phyloP scores from a whole-genome alignment of 106 monocot genomes.

The Acorus gramineus region DNA sequence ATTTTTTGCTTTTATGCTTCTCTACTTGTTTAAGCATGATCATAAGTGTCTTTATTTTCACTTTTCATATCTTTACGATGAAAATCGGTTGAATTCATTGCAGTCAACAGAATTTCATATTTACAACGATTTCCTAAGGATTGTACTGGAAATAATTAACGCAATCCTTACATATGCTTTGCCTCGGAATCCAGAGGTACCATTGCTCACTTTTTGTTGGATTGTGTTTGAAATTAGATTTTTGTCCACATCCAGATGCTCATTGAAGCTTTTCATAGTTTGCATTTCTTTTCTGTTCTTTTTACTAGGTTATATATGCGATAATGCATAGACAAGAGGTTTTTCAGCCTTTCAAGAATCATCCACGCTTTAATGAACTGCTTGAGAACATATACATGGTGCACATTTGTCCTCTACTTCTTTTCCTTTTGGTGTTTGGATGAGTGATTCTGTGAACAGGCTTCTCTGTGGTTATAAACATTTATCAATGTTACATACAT shows the following conservation, averaged over 20 bases:
- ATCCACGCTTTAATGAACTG: slow-evolving; percentile 87
- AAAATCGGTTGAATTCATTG: slow-evolving; percentile 13
- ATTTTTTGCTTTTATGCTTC: background rate
- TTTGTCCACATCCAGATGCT: background rate
- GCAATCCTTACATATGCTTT: slow-evolving; percentile 86
- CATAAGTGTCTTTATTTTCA: background rate
- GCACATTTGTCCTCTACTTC: slow-evolving; percentile 1
- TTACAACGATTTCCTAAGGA: slow-evolving; percentile 84
- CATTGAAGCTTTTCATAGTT: background rate
- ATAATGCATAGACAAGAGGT: slow-evolving; percentile 89
- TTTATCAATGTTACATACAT: background rate
- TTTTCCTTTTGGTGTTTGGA: too few relatives aligned
- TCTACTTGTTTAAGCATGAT: background rate
- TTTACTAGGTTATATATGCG: slow-evolving; percentile 85
- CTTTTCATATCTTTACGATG: background rate
- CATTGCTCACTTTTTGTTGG: too few relatives aligned
- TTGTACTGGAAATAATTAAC: slow-evolving; percentile 92
- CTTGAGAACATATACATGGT: slow-evolving; percentile 90
- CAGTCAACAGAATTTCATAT: slow-evolving; percentile 96
- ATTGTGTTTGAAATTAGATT: background rate
- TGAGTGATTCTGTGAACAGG: too few relatives aligned
- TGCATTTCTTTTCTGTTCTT: background rate
- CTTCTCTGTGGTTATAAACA: too few relatives aligned
- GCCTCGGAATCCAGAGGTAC: slow-evolving; percentile 88
- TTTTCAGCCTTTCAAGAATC: slow-evolving; percentile 89